phyloP scores from a whole-genome alignment of 106 monocot genomes.

The Chionographis japonica region DNA sequence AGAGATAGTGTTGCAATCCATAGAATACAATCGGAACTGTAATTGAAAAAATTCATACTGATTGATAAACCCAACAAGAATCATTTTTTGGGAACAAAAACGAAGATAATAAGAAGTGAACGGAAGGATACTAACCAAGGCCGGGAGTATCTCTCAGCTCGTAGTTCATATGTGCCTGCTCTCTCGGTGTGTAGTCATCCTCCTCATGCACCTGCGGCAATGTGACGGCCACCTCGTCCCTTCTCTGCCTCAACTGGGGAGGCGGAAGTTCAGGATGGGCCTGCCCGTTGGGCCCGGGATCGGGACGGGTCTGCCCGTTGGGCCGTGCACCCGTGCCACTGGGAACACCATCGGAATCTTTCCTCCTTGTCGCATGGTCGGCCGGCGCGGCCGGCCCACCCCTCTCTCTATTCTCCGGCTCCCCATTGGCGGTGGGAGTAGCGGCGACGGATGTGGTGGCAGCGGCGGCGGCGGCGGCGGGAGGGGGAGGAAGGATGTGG shows the following conservation, averaged over 20 bases:
- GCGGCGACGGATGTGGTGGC: not conserved
- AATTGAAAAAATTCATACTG: not conserved
- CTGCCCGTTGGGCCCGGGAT: not conserved
- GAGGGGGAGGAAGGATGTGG: constrained; percentile 28
- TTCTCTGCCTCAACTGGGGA: constrained; percentile 6
- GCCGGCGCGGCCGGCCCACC: not conserved
- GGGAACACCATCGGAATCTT: constrained; percentile 23
- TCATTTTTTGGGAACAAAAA: not conserved
- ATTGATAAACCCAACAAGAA: too few species aligned
- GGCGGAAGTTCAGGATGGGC: not conserved
- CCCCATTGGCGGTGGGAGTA: constrained; percentile 9
- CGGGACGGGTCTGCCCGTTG: constrained; percentile 28
- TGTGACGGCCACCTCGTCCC: constrained; percentile 28
- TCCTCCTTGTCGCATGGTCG: constrained; percentile 31
- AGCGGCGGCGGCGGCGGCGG: constrained; percentile 3
- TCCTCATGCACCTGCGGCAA: constrained; percentile 46
- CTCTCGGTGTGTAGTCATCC: constrained; percentile 32
- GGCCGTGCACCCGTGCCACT: constrained; percentile 6
- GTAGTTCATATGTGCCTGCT: constrained; percentile 75
- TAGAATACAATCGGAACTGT: constrained; percentile 80
- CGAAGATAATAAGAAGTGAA: not conserved
- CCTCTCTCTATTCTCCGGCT: constrained; percentile 2
- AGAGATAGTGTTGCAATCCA: constrained; percentile 80
- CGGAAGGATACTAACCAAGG: constrained; percentile 39
- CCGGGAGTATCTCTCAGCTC: constrained; percentile 89